Evolutionary conservation across 345 rosid genomes (phyloP), one percentile per base, ranked within the genome.

Genomic region (Eucalyptus tenuipes): DNA sequence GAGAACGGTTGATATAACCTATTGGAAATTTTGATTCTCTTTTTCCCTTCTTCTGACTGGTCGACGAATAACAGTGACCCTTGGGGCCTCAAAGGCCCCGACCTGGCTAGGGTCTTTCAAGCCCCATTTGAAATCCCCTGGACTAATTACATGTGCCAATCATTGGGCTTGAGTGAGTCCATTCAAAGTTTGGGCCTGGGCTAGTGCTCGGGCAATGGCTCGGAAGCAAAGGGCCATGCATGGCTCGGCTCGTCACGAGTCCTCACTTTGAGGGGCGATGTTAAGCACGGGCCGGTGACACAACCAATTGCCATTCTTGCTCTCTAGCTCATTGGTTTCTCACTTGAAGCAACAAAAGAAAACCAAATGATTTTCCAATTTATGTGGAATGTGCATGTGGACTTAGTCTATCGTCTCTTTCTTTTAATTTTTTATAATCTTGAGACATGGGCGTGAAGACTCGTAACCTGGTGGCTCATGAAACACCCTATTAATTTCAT

Each of bases 401-500:
- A 55, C 61, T 24, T 24, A 55, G 61, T 55, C 61, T 24, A 55
- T 55, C 29, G 61, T 24, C 29, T 27, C 24, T 24, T 55, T 9
- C 8, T 24, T 55, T 24, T 24, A 18, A 2, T 52, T 55, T 55
- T 55, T 55, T 24, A 22, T 55, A 55, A 55, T 55, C 13, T 10
- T 55, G 57, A 52, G 57, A 52, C 57, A 55, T 8, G 61, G 29
- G 13, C 13, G 3, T 55, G 29, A 24, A 55, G 61, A 55, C 13
- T 10, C 0, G 3, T 55, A 2, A 24, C 61, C 4, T 0, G 6
- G 61, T 55, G 6, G 61, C 61, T 24, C 61, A 55, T 20, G 27
- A 55, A 22, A 4, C 1, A 24, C 29, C 61, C 29, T 55, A 55
- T 6, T 24, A 55, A 55, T 55, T 55, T 22, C 61, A 55, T 24